Percentiles rank a stretch among this genome's conserved stretches.
phyloP scores from a whole-genome alignment of 139 green algal species.

The Spirogloea muscicola region DNA sequence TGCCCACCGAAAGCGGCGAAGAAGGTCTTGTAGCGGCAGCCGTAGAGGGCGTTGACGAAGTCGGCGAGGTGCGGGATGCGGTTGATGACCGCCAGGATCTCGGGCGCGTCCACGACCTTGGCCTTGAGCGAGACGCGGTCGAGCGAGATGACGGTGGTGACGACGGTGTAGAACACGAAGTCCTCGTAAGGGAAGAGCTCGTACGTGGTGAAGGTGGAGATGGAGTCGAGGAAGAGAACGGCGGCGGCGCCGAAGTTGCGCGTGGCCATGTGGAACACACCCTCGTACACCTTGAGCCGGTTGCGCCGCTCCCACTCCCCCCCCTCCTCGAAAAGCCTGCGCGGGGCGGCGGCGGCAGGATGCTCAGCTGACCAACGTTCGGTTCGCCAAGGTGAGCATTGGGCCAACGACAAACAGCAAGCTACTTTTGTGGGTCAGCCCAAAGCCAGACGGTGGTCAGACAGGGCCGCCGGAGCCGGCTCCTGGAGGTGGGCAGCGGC shows the following conservation, averaged over 20 bases:
- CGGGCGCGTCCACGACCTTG: conserved; percentile 81
- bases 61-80: conserved; percentile 66
- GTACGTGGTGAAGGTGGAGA: conserved; percentile 92
- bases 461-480: too few species aligned
- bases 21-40: conserved; percentile 87
- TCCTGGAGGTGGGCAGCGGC: too few species aligned
- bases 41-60: conserved; percentile 85
- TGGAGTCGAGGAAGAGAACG: conserved; percentile 86
- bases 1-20: conserved; percentile 63
- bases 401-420: too few species aligned
- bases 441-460: too few species aligned
- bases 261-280: conserved; percentile 75
- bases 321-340: conserved; percentile 74
- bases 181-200: conserved; percentile 89
- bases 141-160: conserved; percentile 71
- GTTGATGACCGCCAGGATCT: conserved; percentile 90
- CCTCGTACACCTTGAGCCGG: conserved; percentile 98
- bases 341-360: too few species aligned
- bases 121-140: conserved; percentile 59
- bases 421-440: too few species aligned
- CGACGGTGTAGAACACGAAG: conserved; percentile 89
- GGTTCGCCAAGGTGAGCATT: too few species aligned
- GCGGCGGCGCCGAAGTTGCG: conserved; percentile 81
- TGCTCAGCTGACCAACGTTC: too few species aligned
- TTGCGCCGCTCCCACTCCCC: conserved; percentile 99